Evolutionary conservation across 169 alveolate genomes (phyloP).

Genomic region (Babesia divergens): DNA sequence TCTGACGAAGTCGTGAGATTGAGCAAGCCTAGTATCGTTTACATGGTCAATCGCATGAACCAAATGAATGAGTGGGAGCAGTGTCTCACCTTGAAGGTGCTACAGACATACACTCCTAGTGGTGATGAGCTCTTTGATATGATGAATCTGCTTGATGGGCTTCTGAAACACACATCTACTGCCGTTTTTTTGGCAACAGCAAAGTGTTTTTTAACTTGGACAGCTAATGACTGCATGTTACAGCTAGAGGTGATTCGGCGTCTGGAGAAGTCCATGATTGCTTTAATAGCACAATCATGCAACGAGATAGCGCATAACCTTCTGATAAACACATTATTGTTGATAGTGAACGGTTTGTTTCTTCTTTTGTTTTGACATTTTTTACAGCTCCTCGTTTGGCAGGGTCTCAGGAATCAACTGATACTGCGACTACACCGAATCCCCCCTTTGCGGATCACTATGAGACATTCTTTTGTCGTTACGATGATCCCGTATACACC

Average conservation of each 20-base stretch:
- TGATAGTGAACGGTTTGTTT: slow-evolving; percentile 45
- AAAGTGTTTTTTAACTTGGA: slow-evolving; percentile 76
- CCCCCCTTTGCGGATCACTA: slow-evolving; percentile 71
- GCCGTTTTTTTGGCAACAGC: slow-evolving; percentile 92
- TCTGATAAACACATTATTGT: slow-evolving; percentile 65
- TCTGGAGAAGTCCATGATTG: slow-evolving; percentile 76
- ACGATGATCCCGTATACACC: slow-evolving; percentile 83
- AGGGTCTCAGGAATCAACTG: not conserved
- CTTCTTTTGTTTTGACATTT: not conserved
- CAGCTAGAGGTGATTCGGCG: slow-evolving; percentile 76
- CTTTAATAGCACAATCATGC: slow-evolving; percentile 75
- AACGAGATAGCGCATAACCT: slow-evolving; percentile 78
- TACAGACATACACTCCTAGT: slow-evolving; percentile 87
- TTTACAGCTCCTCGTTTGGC: slow-evolving; percentile 23
- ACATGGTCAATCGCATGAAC: slow-evolving; percentile 46
- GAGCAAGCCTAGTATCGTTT: slow-evolving; percentile 32
- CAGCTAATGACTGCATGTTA: slow-evolving; percentile 69
- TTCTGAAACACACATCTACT: slow-evolving; percentile 90
- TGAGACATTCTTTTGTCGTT: slow-evolving; percentile 75
- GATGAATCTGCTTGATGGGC: slow-evolving; percentile 93
- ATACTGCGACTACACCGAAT: not conserved
- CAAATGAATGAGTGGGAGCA: slow-evolving; percentile 96
- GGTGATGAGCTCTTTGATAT: slow-evolving; percentile 95
- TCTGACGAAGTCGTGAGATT: slow-evolving; percentile 17
- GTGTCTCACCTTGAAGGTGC: slow-evolving; percentile 87